phyloP scores from a whole-genome alignment of 2,329 filamentous ascomycete genomes.

The Tothia fuscella region DNA sequence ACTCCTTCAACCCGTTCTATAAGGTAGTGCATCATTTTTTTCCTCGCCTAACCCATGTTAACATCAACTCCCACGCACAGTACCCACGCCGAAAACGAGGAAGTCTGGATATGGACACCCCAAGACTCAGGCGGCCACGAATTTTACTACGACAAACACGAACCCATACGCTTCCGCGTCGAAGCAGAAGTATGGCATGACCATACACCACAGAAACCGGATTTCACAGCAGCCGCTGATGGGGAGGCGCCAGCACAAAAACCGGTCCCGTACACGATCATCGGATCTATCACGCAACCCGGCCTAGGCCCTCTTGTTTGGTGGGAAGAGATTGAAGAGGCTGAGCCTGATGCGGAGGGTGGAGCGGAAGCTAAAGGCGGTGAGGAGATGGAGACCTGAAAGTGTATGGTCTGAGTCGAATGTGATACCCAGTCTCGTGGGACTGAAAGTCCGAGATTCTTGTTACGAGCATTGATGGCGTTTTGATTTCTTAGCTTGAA shows the following conservation, averaged over 20 bases:
- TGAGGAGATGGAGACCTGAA: constrained; percentile 3
- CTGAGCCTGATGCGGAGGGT: not conserved
- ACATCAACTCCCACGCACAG: constrained; percentile 7
- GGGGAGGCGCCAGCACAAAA: not conserved
- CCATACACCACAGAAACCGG: constrained; percentile 68
- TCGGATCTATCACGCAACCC: constrained; percentile 35
- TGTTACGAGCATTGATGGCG: too few species aligned
- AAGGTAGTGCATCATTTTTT: constrained; percentile 5
- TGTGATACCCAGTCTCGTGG: too few species aligned
- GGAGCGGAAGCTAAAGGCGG: not conserved
- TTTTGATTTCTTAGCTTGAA: too few species aligned
- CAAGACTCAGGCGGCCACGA: constrained; percentile 45
- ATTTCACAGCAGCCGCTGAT: constrained; percentile 38
- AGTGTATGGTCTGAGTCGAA: too few species aligned
- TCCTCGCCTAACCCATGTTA: constrained; percentile 14
- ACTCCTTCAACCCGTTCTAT: not conserved
- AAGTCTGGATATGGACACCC: constrained; percentile 74
- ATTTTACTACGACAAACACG: constrained; percentile 72
- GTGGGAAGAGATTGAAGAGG: constrained; percentile 29
- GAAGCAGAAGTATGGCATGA: constrained; percentile 84
- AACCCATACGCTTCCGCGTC: constrained; percentile 76
- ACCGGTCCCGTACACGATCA: constrained; percentile 13
- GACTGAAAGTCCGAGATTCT: too few species aligned
- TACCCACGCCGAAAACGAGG: constrained; percentile 36
- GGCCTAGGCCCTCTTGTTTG: constrained; percentile 37